These are phyloP conservation scores for Penicillium subrubescens DNA, from an alignment of 495 filamentous ascomycete genomes.

Conservation along the genomic window DNA sequence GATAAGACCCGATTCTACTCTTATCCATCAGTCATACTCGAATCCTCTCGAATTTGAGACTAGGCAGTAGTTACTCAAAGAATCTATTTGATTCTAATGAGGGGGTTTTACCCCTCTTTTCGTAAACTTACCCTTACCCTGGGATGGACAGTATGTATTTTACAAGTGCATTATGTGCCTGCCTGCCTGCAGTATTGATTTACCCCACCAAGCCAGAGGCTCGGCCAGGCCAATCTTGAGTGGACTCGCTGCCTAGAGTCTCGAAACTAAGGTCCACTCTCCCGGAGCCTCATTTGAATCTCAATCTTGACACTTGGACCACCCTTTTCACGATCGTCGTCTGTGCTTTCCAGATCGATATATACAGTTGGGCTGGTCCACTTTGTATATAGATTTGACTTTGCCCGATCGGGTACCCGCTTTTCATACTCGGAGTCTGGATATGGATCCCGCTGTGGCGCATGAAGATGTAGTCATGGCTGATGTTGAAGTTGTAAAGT, in stretches of 20 bases:
- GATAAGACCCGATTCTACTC: not conserved
- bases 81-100: not conserved
- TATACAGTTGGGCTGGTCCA: not conserved
- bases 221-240: not conserved
- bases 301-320: not conserved
- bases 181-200: not conserved
- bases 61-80: not conserved
- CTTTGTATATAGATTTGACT: constrained; percentile 29
- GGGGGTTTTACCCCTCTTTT: not conserved
- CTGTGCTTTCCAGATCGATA: not conserved
- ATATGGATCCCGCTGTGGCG: not conserved
- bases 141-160: not conserved
- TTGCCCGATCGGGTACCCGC: constrained; percentile 3
- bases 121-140: not conserved
- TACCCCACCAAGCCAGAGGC: too few species aligned
- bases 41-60: not conserved
- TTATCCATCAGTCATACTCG: not conserved
- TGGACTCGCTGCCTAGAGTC: not conserved
- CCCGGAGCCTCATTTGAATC: constrained; percentile 2
- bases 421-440: not conserved
- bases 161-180: not conserved
- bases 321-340: not conserved
- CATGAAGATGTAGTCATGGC: not conserved
- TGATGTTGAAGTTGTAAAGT: not conserved
- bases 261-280: not conserved